Conservation (phyloP, 495 filamentous ascomycete species). For the Penicillium daleae region DNA sequence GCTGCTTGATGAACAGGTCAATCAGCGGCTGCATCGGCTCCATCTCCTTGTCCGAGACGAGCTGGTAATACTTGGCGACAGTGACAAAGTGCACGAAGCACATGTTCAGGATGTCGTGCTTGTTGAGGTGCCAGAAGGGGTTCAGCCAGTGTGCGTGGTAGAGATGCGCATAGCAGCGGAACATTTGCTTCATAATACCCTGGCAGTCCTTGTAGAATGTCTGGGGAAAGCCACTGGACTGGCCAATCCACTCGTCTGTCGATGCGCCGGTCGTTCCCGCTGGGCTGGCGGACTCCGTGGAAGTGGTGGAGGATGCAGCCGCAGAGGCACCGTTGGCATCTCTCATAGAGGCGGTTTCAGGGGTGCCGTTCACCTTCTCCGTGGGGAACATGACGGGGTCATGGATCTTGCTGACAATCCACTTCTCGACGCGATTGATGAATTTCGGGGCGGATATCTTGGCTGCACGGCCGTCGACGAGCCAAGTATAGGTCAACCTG, state of each 20-base stretch:
- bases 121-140: slow-evolving; percentile 81
- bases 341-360: slow-evolving; percentile 62
- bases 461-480: slow-evolving; percentile 53
- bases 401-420: slow-evolving; percentile 90
- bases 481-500: slow-evolving; percentile 93
- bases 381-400: slow-evolving; percentile 87
- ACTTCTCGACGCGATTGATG: slow-evolving; percentile 89
- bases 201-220: slow-evolving; percentile 84
- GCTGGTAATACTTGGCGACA: slow-evolving; percentile 80
- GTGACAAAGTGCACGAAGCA: slow-evolving; percentile 93
- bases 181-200: slow-evolving; percentile 95
- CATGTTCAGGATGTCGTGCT: slow-evolving; percentile 87
- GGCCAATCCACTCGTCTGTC: slow-evolving; percentile 76
- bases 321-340: slow-evolving; percentile 59
- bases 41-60: slow-evolving; percentile 80
- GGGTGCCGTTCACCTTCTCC: slow-evolving; percentile 59
- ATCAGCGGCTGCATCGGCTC: slow-evolving; percentile 94
- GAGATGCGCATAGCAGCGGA: slow-evolving; percentile 91
- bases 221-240: slow-evolving; percentile 83
- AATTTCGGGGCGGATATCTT: slow-evolving; percentile 83
- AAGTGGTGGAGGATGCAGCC: slow-evolving; percentile 47
- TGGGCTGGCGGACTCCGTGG: slow-evolving; percentile 48
- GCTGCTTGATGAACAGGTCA: slow-evolving; percentile 84
- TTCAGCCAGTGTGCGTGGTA: slow-evolving; percentile 84
- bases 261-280: slow-evolving; percentile 31